Percentiles rank a stretch among this genome's conserved stretches.
Conservation (phyloP, 805 yeast species). For the Cyberlindnera americana region DNA sequence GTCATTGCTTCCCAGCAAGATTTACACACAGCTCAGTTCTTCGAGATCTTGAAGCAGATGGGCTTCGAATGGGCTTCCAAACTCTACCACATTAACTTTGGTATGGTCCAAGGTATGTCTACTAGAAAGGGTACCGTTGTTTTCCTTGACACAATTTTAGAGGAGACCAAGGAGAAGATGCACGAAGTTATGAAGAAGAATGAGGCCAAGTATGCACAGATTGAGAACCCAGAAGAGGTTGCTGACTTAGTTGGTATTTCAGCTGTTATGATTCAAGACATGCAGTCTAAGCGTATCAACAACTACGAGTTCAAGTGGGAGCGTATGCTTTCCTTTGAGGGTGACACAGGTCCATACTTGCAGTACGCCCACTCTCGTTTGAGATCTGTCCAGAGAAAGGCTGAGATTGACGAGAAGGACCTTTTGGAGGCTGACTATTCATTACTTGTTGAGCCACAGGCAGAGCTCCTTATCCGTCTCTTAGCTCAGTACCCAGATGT, state of each 20-base stretch:
- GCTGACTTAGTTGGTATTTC: constrained; percentile 96
- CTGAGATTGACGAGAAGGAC: constrained; percentile 44
- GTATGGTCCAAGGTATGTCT: constrained; percentile 98
- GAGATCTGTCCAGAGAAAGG: constrained; percentile 88
- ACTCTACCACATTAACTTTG: constrained; percentile 84
- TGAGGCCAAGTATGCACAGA: constrained; percentile 85
- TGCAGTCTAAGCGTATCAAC: constrained; percentile 95
- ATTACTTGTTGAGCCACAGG: constrained; percentile 67
- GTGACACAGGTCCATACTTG: constrained; percentile 98
- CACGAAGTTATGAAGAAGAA: constrained; percentile 95
- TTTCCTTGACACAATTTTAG: constrained; percentile 89
- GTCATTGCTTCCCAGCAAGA: constrained; percentile 97
- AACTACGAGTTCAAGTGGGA: constrained; percentile 97
- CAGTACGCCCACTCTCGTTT: constrained; percentile 98
- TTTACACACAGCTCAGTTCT: constrained; percentile 88
- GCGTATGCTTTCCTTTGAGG: constrained; percentile 97
- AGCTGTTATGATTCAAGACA: constrained; percentile 98
- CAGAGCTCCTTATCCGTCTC: constrained; percentile 66
- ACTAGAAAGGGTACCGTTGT: constrained; percentile 98
- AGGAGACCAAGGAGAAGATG: constrained; percentile 91
- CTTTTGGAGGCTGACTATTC: constrained; percentile 53
- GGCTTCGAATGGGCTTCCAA: constrained; percentile 83
- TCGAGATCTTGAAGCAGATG: constrained; percentile 88
- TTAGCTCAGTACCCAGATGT: constrained; percentile 91
- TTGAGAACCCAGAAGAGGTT: constrained; percentile 88